Base-by-base conservation (phyloP, 192 early-diverging fungal genomes). In the Thamnidium elegans region DNA sequence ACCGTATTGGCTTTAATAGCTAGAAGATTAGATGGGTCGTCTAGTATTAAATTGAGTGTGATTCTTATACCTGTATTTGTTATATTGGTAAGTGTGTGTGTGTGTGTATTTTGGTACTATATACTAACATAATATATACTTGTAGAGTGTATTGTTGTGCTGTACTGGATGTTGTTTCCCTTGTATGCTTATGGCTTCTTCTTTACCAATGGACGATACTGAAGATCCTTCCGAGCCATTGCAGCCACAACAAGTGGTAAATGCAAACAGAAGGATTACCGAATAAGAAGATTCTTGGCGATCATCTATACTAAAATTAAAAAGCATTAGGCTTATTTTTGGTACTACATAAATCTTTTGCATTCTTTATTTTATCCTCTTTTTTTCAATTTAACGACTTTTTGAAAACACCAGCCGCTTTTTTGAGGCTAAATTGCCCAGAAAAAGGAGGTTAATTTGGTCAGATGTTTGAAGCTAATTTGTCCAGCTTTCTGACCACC, bases 41-140 rank as follows among this genome's bases (percentile, higher is more conserved):
- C 47, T 43, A 70, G 74, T 4, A 64, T 84, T 14, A 79, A 69
- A 55, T 32, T 88, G 64, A 78, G 80, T 1, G 59, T 76, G 34
- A 82, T 88, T 1, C 60, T 90, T 31, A 77, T 90, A 21, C 88
- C 88, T 3, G 72, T 86, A 19, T 90, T 90, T 67, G 67, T 86
- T 50, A 75, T 78, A 7, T 66, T 82, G 47, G 68, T 58, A 58
- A 51, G 55, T 60, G 6, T 17, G 20, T 39, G 70, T 50, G 14
- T 21, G 3, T 11, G 47, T 39, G 30, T 48, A 19, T 50, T 20
- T 39, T 30, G 17, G 19, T 39, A 19, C 20, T 7, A n/a, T 50
- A 23, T 34, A 26, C 14, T 54, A 39, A 26, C 10, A 23, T 21
- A 1, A 43, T 21, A 13, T 59, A 20, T 23, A 15, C n/a, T n/a